phyloP scores from a whole-genome alignment of 2,329 filamentous ascomycete species.

The Xylariaceae sp. region DNA sequence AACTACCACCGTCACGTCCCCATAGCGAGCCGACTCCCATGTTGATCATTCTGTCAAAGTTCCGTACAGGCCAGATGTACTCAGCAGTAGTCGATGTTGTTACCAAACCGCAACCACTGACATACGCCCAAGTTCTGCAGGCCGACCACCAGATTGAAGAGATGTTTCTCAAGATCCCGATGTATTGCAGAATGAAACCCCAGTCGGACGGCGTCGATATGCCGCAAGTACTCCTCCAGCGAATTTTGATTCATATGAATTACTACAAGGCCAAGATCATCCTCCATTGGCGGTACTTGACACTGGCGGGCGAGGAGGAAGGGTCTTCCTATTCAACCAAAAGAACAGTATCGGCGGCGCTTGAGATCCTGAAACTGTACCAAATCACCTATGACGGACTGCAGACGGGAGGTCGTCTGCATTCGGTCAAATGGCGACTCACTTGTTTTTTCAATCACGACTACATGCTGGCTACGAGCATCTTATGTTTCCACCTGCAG shows the following conservation, averaged over 20 bases:
- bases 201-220: constrained; percentile 23
- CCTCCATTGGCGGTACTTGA: constrained; percentile 30
- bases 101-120: constrained; percentile 16
- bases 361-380: constrained; percentile 16
- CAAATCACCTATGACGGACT: constrained; percentile 18
- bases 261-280: constrained; percentile 30
- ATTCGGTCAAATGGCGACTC: constrained; percentile 17
- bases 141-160: constrained; percentile 25
- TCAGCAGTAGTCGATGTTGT: constrained; percentile 18
- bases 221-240: constrained; percentile 25
- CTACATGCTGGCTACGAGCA: constrained; percentile 15
- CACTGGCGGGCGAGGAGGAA: constrained; percentile 15
- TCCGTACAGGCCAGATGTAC: constrained; percentile 19
- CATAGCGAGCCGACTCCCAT: constrained; percentile 30
- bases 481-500: constrained; percentile 18
- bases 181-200: constrained; percentile 20
- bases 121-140: constrained; percentile 21
- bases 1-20: constrained; percentile 35
- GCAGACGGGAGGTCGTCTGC: constrained; percentile 15
- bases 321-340: constrained; percentile 25
- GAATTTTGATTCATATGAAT: constrained; percentile 29
- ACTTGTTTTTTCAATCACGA: constrained; percentile 18
- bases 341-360: constrained; percentile 16
- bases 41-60: constrained; percentile 24
- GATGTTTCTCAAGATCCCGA: constrained; percentile 23